Conservation (phyloP, 2,329 filamentous ascomycete genomes). For the Didymellaceae sp. region DNA sequence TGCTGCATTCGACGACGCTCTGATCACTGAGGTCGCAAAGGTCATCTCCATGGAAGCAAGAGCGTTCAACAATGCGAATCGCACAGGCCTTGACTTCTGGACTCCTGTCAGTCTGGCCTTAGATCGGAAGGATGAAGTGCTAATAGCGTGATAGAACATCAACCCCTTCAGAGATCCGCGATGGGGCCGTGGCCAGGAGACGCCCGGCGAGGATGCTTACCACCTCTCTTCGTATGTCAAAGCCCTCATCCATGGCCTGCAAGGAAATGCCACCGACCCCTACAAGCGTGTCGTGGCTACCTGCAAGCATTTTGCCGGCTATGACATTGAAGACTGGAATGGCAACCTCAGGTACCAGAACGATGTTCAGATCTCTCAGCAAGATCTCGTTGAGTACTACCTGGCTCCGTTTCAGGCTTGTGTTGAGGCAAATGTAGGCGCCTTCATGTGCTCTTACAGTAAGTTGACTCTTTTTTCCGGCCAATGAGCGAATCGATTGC, state of each 20-base stretch:
- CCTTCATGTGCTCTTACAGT: conserved; percentile 62
- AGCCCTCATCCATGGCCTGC: conserved; percentile 61
- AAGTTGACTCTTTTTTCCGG: not conserved
- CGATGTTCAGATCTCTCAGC: conserved; percentile 62
- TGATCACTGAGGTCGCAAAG: conserved; percentile 64
- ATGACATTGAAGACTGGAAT: conserved; percentile 44
- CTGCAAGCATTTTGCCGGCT: conserved; percentile 50
- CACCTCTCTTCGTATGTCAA: conserved; percentile 61
- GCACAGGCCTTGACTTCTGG: conserved; percentile 12
- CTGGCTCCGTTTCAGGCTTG: conserved; percentile 67
- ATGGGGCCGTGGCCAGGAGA: conserved; percentile 61
- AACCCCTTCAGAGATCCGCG: conserved; percentile 69
- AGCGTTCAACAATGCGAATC: conserved; percentile 68
- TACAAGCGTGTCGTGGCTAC: conserved; percentile 40
- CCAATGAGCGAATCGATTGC: not conserved
- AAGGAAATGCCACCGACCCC: conserved; percentile 51
- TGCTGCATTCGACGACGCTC: conserved; percentile 68
- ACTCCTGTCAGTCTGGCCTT: conserved; percentile 1
- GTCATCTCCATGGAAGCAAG: conserved; percentile 67
- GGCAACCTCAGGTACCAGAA: conserved; percentile 54
- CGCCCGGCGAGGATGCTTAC: conserved; percentile 64
- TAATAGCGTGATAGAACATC: conserved; percentile 56
- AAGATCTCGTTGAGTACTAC: conserved; percentile 73
- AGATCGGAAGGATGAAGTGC: not conserved
- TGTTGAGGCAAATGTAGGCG: conserved; percentile 55